A percentile compares a stretch with the other conserved stretches of the same genome.
Evolutionary conservation across 108 stramenopile genomes (phyloP).

Genomic region (Asterionellopsis glacialis): DNA sequence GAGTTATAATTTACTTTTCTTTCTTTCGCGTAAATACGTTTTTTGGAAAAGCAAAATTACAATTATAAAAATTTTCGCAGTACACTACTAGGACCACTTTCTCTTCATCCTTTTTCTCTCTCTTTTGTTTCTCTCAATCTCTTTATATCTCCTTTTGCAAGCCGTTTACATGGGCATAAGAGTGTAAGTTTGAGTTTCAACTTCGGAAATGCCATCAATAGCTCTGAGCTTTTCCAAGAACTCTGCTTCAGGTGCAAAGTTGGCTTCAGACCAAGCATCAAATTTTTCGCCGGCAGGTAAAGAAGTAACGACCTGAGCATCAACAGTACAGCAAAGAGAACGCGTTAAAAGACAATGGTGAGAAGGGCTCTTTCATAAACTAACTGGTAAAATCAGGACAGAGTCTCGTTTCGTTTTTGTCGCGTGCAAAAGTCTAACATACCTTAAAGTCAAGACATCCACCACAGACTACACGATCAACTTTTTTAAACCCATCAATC

Average conservation of each 20-base stretch:
- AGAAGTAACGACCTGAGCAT: slow-evolving; percentile 4
- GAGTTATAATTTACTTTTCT: too few relatives aligned
- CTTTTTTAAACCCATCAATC: slow-evolving; percentile 44
- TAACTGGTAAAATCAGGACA: not conserved
- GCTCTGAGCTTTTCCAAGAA: slow-evolving; percentile 71
- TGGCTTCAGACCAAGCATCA: slow-evolving; percentile 39
- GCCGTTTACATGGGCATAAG: slow-evolving; percentile 33
- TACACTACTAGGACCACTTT: not conserved
- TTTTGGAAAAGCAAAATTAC: not conserved
- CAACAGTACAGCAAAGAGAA: not conserved
- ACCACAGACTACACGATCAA: slow-evolving; percentile 79
- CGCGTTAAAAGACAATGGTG: not conserved
- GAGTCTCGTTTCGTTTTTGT: not conserved
- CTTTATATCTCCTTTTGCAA: too few relatives aligned
- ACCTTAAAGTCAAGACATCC: slow-evolving; percentile 64
- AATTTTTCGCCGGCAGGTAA: slow-evolving; percentile 40
- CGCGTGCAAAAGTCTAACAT: slow-evolving; percentile 3
- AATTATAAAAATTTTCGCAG: not conserved
- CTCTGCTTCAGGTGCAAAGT: slow-evolving; percentile 52
- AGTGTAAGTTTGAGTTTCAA: slow-evolving; percentile 88
- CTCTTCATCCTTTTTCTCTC: not conserved
- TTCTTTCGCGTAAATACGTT: not conserved
- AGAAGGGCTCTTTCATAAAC: not conserved
- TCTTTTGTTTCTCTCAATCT: not conserved
- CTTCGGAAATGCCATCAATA: slow-evolving; percentile 78